Percentiles rank a stretch among this genome's conserved stretches.
Evolutionary conservation across 169 alveolate species (phyloP).

Genomic region (Plasmodium gonderi): DNA sequence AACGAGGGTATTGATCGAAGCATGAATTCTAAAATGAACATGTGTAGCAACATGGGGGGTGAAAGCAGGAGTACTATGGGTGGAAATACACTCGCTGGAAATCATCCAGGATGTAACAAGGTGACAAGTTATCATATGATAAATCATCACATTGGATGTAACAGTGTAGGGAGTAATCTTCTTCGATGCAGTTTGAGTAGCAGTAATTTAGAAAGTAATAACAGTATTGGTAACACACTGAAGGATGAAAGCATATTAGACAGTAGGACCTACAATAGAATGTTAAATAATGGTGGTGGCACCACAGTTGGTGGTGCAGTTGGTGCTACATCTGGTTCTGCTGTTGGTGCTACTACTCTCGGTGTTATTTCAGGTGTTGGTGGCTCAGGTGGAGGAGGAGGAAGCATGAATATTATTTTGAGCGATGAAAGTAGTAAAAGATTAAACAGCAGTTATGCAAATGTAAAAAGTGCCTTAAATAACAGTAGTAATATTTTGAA

Average conservation of each 20-base stretch:
- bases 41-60: background rate
- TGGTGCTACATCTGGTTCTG: no score
- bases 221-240: background rate
- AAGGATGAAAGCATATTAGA: slow-evolving; percentile 9
- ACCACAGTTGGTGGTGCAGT: no score
- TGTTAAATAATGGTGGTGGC: background rate
- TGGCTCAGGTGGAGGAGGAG: no score
- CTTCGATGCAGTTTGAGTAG: no score
- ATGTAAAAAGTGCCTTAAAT: background rate
- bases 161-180: no score
- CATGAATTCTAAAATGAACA: background rate
- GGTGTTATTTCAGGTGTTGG: no score
- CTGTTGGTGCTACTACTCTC: no score
- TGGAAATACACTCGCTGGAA: slow-evolving; percentile 1
- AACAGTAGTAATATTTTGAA: background rate
- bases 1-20: background rate
- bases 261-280: background rate
- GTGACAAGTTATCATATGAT: background rate
- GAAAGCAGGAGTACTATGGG: background rate
- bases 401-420: background rate
- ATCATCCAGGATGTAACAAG: background rate
- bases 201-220: background rate
- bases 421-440: background rate
- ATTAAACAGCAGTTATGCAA: background rate
- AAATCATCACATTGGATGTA: background rate